Base-by-base conservation (phyloP, 768 basidiomycete genomes). In the Multifurca ochricompacta region DNA sequence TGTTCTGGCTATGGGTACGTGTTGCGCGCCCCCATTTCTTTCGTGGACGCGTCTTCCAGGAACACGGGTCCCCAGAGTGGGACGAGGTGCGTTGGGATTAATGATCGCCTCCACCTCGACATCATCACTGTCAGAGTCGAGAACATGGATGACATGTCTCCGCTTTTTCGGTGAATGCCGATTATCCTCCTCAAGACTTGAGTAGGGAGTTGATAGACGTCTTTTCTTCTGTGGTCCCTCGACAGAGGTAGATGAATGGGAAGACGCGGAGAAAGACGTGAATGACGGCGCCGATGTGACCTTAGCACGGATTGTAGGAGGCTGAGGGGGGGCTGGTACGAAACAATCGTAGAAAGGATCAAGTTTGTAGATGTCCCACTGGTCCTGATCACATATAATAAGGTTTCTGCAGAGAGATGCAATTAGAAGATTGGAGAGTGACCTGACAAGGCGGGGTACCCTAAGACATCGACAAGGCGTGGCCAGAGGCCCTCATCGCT, bases 321-420 rank as follows among this genome's bases (percentile, higher is more conserved):
- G 59, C n/a, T 54, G 49, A 1, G 68, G 68, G 0, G 53, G 53
- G 3, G 54, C 44, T 6, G 58, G 75, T 8, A 87, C 80, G 53
- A 70, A 67, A 63, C 87, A 91, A 21, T 78, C 76, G 60, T 90
- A 90, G n/a, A 68, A 66, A 3, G 83, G 80, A 63, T 91, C 88
- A 7, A 91, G 74, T 64, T 89, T 90, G 70, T 89, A 83, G 27
- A 90, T 81, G 57, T 91, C 88, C 88, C 88, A 91, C 66, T 89
- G 87, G 32, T 90, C 85, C 65, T 85, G 84, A 18, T 78, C 77
- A 64, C 77, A 77, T 54, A 76, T 66, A 48, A 77, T 67, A 1
- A 67, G 64, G 67, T 77, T 69, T 9, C 83, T 83, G 58, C 23
- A 35, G 56, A 51, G 53, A 32, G 6, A 44, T 19, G 39, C 18